Evolutionary conservation across 345 rosid genomes (phyloP), one percentile per base, ranked within the genome.

Genomic region (Lagerstroemia speciosa): DNA sequence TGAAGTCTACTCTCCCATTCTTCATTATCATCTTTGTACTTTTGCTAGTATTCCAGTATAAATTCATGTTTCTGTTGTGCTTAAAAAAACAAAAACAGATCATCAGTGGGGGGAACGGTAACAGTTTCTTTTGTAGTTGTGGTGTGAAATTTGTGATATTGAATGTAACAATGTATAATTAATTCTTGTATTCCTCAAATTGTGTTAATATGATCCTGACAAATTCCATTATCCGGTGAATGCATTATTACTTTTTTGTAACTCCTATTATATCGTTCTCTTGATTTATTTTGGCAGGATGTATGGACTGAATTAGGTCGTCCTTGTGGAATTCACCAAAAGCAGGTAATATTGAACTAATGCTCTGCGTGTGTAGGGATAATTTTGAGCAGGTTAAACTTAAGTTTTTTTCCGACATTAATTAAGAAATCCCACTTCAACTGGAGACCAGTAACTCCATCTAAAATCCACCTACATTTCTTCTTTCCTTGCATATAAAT

Each of bases 241-340:
- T 27, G 63, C 29, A 30, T n/a, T 6, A 58, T 2, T 14, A 27
- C 52, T 14, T 26, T 37, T 65, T 27, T 31, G 67, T 50, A 37
- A 22, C 48, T 37, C 31, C 9, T 40, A 37, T 37, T 5, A 5
- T 70, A 29, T 32, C n/a, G 11, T 43, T 40, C 15, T 45, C 64
- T 69, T 71, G 60, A 50, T 57, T 66, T 53, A 64, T 76, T 32
- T 17, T 22, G 81, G 80, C 84, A 94, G 97, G 99, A 94, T 83
- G 85, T 94, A 58, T 94, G 99, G 97, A 89, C 93, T 71, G 99
- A 94, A 72, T 70, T 94, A 80, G 99, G 98, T 61, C 90, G 96
- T 68, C 99, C 99, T 37, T 91, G 97, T 78, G 99, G 97, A 70
- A 88, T 94, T 73, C 93, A 94, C 77, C 96, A 93, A 67, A 94